phyloP scores from a whole-genome alignment of 176 grass and related monocot genomes.

The Triticum monococcum region DNA sequence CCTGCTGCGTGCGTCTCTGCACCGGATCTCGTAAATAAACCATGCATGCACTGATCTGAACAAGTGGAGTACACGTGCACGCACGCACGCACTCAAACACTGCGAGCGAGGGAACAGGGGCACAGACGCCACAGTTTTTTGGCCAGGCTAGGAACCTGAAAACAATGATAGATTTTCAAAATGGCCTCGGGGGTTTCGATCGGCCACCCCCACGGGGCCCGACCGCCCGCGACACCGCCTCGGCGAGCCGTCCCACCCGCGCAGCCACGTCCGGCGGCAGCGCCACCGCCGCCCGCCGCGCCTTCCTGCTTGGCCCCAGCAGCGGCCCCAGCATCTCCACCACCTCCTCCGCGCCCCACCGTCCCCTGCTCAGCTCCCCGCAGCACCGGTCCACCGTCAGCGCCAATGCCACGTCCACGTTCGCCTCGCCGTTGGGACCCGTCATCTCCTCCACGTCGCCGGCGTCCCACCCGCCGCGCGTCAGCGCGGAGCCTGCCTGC shows the following conservation, averaged over 20 bases:
- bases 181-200: constrained; percentile 24
- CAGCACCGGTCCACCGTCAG: constrained; percentile 57
- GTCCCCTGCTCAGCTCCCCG: constrained; percentile 46
- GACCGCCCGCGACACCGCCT: constrained; percentile 49
- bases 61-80: background rate
- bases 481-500: constrained; percentile 40
- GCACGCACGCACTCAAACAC: background rate
- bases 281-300: constrained; percentile 35
- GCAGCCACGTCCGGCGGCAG: constrained; percentile 67
- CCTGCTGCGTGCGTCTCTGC: background rate
- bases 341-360: constrained; percentile 76
- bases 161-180: constrained; percentile 23
- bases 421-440: constrained; percentile 11
- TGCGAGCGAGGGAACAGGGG: background rate
- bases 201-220: background rate
- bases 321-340: constrained; percentile 52
- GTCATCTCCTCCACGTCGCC: constrained; percentile 68
- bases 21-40: background rate
- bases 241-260: constrained; percentile 50
- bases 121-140: background rate
- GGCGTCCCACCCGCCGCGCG: constrained; percentile 52
- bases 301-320: constrained; percentile 18
- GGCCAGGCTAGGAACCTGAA: background rate
- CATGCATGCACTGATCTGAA: no score
- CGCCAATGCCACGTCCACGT: background rate